Evolutionary conservation across 495 filamentous ascomycete genomes (phyloP), one percentile per base, ranked within the genome.

Genomic region (Aspergillus cavernicola): DNA sequence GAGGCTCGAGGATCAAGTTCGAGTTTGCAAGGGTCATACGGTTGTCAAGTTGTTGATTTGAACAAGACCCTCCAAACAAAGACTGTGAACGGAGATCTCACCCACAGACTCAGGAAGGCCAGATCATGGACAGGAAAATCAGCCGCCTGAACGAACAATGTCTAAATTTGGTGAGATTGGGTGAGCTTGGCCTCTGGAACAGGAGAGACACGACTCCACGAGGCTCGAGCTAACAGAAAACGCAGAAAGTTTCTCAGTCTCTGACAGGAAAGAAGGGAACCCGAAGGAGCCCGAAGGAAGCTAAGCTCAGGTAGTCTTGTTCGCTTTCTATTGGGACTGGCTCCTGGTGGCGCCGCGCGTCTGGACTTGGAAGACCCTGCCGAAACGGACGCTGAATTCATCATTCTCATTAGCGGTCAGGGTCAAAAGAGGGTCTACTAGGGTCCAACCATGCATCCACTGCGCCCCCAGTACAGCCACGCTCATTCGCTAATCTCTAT

Each of bases 401-500:
- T 28, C 4, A 28, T 28, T 4, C 24, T 28, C 24, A 28, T n/a
- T n/a, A n/a, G n/a, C n/a, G n/a, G n/a, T 18, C 35, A 37, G 35
- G 37, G 16, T 12, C 16, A 40, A 40, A 40, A 40, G 2, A 22
- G 37, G 37, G 37, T 40, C 37, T 12, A 22, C 19, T 40, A 9
- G 24, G n/a, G n/a, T n/a, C n/a, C n/a, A n/a, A n/a, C n/a, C 35
- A 37, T 40, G 37, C 37, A 40, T 40, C 37, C 37, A 40, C 37
- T 40, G 37, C 37, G 37, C 37, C 37, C 20, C 37, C 19, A 22
- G 18, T 40, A 40, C 18, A 23, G 37, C 37, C 37, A 40, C 19
- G 37, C 13, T 38, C 35, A 16, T n/a, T 11, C 20, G 37, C 2
- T 20, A 16, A 9, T 3, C 10, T 12, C 3, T 10, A 15, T 13